Evolutionary conservation across 148 eudicot species (phyloP).

Genomic region (Nepenthes gracilis): DNA sequence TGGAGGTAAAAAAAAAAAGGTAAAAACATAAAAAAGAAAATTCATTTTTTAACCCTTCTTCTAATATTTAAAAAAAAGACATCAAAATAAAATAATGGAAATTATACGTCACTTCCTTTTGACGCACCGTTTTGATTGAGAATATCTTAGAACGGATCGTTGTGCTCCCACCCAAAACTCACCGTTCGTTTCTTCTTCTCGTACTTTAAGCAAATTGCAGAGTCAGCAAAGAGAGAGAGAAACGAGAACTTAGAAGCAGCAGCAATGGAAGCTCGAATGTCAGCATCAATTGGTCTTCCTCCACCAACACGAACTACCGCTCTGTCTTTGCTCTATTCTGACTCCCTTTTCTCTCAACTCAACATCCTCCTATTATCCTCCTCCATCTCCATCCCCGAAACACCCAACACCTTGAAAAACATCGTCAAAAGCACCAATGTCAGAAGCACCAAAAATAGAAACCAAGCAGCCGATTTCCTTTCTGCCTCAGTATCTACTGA

Average conservation of each 20-base stretch:
- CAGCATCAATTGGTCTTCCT: conserved; percentile 29
- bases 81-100: no score
- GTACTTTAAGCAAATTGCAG: not conserved
- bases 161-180: no score
- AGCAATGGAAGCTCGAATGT: conserved; percentile 25
- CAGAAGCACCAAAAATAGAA: not conserved
- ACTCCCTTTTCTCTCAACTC: conserved; percentile 44
- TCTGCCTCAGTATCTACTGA: conserved; percentile 50
- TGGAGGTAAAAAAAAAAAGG: no score
- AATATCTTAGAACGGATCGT: no score
- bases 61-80: no score
- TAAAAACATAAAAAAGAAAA: no score
- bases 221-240: not conserved
- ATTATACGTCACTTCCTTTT: no score
- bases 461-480: conserved; percentile 28
- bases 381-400: conserved; percentile 6
- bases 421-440: no score
- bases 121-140: no score
- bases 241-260: not conserved
- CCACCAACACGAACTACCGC: conserved; percentile 7
- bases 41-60: no score
- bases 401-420: conserved; percentile 13
- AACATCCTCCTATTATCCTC: conserved; percentile 38
- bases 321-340: conserved; percentile 21
- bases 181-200: no score